Percentiles rank a stretch among this genome's conserved stretches.
Evolutionary conservation across 495 filamentous ascomycete genomes (phyloP).

Genomic region (Bombardia bombarda): DNA sequence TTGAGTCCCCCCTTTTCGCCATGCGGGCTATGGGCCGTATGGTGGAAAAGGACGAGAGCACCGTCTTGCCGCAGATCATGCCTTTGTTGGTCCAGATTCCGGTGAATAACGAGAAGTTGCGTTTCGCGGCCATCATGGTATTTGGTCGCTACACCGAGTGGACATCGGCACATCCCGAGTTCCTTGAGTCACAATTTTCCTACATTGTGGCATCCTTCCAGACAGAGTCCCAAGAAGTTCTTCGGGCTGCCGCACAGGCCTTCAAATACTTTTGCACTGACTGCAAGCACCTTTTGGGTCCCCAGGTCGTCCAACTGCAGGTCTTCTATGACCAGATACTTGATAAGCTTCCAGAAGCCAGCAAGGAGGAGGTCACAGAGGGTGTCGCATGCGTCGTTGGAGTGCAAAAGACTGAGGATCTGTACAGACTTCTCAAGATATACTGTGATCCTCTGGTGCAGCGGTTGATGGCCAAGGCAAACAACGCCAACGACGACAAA

Average conservation of each 20-base stretch:
- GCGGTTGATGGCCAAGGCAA: constrained; percentile 78
- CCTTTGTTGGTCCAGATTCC: constrained; percentile 89
- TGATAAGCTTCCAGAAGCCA: constrained; percentile 70
- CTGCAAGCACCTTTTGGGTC: constrained; percentile 76
- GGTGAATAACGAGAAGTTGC: constrained; percentile 90
- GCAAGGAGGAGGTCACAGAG: constrained; percentile 93
- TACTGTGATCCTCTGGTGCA: constrained; percentile 91
- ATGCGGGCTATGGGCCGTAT: constrained; percentile 96
- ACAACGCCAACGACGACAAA: constrained; percentile 72
- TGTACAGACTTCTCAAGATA: constrained; percentile 76
- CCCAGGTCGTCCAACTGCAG: constrained; percentile 76
- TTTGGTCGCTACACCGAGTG: constrained; percentile 95
- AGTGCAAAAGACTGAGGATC: constrained; percentile 69
- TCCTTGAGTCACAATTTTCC: constrained; percentile 81
- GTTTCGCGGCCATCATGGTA: constrained; percentile 95
- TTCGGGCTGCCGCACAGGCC: constrained; percentile 83
- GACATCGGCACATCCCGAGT: constrained; percentile 90
- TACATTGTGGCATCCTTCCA: constrained; percentile 91
- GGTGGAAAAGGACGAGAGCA: constrained; percentile 81
- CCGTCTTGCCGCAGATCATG: constrained; percentile 82
- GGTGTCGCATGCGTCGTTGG: constrained; percentile 87
- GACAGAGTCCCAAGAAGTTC: constrained; percentile 75
- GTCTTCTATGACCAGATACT: constrained; percentile 84
- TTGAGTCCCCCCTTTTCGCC: constrained; percentile 92
- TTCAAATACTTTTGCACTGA: constrained; percentile 96